Evolutionary conservation across 306 rosid genomes (phyloP).

Genomic region (Nissolia schottii): DNA sequence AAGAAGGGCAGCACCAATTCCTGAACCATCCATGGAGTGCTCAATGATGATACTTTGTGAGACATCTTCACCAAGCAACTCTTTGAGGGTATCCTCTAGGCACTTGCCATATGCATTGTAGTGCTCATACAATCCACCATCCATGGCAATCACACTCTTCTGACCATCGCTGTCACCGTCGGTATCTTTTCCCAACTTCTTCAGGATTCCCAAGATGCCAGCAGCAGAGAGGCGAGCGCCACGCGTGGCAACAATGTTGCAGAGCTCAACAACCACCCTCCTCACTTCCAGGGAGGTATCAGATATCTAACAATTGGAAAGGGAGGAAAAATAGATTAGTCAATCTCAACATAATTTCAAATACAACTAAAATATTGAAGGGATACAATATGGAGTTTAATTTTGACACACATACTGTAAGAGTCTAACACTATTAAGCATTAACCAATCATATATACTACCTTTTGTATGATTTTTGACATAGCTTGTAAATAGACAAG

Average conservation of each 20-base stretch:
- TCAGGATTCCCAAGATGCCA: slow-evolving; percentile 72
- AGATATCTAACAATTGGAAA: slow-evolving; percentile 45
- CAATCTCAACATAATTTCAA: background rate
- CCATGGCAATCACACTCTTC: slow-evolving; percentile 67
- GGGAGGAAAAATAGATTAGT: background rate
- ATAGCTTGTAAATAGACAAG: background rate
- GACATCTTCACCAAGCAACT: slow-evolving; percentile 58
- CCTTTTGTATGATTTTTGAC: background rate
- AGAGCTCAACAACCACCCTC: slow-evolving; percentile 54
- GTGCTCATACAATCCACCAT: slow-evolving; percentile 91
- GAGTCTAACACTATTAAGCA: background rate
- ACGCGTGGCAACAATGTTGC: slow-evolving; percentile 74
- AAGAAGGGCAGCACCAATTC: slow-evolving; percentile 87
- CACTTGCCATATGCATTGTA: slow-evolving; percentile 66
- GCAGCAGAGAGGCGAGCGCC: slow-evolving; percentile 94
- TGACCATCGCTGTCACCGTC: slow-evolving; percentile 34
- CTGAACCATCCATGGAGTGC: slow-evolving; percentile 83
- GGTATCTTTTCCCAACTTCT: slow-evolving; percentile 69
- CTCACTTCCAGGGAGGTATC: slow-evolving; percentile 58
- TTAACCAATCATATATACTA: background rate
- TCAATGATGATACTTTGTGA: slow-evolving; percentile 40
- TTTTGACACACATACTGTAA: background rate
- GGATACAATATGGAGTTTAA: background rate
- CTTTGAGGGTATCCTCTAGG: slow-evolving; percentile 61
- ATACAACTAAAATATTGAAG: background rate